These are phyloP conservation scores for Pyrus communis DNA, from an alignment of 306 rosid species.

Conservation along the genomic window DNA sequence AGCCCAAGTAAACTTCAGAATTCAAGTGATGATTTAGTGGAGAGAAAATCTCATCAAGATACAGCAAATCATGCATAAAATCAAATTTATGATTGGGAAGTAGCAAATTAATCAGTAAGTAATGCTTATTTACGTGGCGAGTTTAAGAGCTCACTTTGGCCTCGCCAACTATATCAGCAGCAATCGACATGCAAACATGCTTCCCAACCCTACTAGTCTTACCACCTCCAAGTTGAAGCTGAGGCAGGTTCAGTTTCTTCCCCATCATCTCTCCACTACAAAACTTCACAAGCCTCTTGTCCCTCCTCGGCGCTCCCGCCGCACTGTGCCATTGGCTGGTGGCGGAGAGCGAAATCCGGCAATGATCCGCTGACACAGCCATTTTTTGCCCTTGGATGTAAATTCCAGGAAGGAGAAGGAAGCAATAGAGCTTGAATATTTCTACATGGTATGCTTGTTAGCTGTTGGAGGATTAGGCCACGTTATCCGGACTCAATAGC, in stretches of 20 bases:
- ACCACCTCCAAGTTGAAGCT: constrained; percentile 6
- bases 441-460: constrained; percentile 27
- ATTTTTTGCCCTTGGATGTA: neutral
- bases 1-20: neutral
- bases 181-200: constrained; percentile 35
- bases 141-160: constrained; percentile 19
- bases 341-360: constrained; percentile 29
- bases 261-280: constrained; percentile 46
- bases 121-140: neutral
- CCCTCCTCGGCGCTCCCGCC: constrained; percentile 16
- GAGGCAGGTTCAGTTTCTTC: constrained; percentile 28
- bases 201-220: constrained; percentile 4
- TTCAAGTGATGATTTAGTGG: neutral
- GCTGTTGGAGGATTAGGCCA: constrained; percentile 25
- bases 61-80: neutral
- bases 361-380: constrained; percentile 27
- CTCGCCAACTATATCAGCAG: constrained; percentile 14
- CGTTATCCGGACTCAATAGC: constrained; percentile 34
- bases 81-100: neutral
- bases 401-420: neutral
- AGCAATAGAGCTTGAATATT: neutral
- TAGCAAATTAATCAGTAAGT: neutral
- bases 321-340: constrained; percentile 17
- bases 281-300: constrained; percentile 23
- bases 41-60: neutral